Evolutionary conservation across 495 filamentous ascomycete genomes (phyloP).

Genomic region (Lasiosphaeriaceae sp.): DNA sequence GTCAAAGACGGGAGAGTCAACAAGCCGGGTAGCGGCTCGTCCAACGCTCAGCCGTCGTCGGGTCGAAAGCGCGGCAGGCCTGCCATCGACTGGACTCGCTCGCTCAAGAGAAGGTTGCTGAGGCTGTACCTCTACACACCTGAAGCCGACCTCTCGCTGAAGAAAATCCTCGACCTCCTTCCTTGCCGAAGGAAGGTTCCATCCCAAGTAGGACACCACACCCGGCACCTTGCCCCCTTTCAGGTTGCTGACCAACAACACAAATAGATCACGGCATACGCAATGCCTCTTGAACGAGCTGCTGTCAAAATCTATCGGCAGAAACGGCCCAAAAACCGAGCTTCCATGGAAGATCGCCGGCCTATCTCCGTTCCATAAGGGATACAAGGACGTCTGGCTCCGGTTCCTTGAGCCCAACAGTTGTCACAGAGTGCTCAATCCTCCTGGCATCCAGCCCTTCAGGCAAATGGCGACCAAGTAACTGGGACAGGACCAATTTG

Average conservation of each 20-base stretch:
- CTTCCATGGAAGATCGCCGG: constrained; percentile 7
- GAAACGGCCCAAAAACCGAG: constrained; percentile 14
- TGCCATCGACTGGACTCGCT: constrained; percentile 15
- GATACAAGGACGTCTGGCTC: background rate
- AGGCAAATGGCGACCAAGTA: too few species aligned
- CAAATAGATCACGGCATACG: constrained; percentile 9
- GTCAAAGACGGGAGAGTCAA: constrained; percentile 10
- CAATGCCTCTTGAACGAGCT: constrained; percentile 19
- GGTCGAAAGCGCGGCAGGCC: constrained; percentile 11
- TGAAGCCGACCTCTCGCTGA: constrained; percentile 15
- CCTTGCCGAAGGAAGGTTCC: constrained; percentile 12
- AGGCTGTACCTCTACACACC: constrained; percentile 17
- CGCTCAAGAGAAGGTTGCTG: constrained; percentile 13
- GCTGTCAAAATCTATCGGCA: constrained; percentile 19
- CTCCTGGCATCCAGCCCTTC: constrained; percentile 6
- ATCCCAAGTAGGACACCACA: constrained; percentile 9
- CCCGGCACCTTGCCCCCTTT: background rate
- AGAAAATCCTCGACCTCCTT: constrained; percentile 16
- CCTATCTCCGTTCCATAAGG: constrained; percentile 3
- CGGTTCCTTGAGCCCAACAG: background rate
- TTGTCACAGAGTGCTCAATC: constrained; percentile 7
- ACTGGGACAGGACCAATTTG: too few species aligned
- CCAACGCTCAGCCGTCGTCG: background rate
- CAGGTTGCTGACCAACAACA: background rate
- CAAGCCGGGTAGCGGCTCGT: background rate